Conservation (phyloP, 495 filamentous ascomycete genomes). For the Neurospora sp. region DNA sequence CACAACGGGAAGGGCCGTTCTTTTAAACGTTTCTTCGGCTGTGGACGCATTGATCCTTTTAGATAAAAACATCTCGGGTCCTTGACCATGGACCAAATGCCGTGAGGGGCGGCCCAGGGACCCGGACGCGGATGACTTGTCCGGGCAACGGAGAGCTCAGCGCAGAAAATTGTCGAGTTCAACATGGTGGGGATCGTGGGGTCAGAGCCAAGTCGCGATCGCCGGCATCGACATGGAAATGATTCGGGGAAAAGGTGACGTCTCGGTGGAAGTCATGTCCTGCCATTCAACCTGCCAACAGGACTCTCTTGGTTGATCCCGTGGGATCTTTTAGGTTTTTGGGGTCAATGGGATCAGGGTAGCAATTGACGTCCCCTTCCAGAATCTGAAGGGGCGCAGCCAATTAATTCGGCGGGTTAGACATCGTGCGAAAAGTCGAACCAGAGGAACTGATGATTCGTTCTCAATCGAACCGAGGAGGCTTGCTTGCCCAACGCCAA, state of each 20-base stretch:
- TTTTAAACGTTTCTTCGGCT: background rate
- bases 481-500: background rate
- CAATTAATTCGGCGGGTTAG: background rate
- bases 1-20: background rate
- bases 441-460: background rate
- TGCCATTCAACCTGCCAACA: background rate
- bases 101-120: background rate
- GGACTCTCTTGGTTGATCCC: background rate
- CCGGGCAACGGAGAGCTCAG: background rate
- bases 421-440: background rate
- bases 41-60: background rate
- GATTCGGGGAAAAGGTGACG: background rate
- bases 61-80: background rate
- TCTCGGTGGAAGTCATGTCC: background rate
- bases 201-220: background rate
- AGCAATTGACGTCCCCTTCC: background rate
- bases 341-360: background rate
- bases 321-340: background rate
- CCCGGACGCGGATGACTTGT: background rate
- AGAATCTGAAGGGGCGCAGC: background rate
- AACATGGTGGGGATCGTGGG: background rate
- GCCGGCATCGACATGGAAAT: background rate
- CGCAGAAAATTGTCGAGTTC: background rate
- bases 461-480: too few species aligned
- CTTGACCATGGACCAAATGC: background rate